Evolutionary conservation across 1,139 yeast genomes (phyloP).

Genomic region (Kodamaea derodonti): DNA sequence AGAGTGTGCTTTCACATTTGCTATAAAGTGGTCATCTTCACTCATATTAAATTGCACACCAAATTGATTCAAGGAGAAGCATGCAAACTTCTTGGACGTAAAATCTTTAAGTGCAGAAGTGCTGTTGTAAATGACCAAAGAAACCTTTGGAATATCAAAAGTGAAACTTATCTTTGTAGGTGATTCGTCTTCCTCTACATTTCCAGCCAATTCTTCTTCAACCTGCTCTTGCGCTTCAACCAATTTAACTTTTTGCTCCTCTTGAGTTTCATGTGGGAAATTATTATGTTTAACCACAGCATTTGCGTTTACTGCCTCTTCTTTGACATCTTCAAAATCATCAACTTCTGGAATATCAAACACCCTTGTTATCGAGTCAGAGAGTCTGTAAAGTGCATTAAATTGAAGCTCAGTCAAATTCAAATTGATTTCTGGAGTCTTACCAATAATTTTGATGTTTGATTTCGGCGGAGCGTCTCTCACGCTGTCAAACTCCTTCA

Average conservation of each 20-base stretch:
- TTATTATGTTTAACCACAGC: conserved; percentile 36
- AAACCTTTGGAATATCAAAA: conserved; percentile 59
- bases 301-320: conserved; percentile 59
- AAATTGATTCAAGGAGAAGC: conserved; percentile 60
- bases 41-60: conserved; percentile 48
- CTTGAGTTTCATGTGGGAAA: conserved; percentile 5
- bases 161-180: conserved; percentile 43
- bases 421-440: conserved; percentile 62
- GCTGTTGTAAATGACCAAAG: conserved; percentile 61
- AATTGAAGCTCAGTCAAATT: conserved; percentile 78
- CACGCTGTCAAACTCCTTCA: conserved; percentile 35
- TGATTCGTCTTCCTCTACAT: conserved; percentile 17
- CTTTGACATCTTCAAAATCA: conserved; percentile 51
- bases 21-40: conserved; percentile 53
- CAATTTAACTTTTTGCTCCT: not conserved
- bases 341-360: conserved; percentile 40
- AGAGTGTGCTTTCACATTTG: conserved; percentile 65
- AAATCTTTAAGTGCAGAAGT: conserved; percentile 42
- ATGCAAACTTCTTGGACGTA: conserved; percentile 50
- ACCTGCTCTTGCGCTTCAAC: conserved; percentile 1
- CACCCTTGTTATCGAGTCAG: conserved; percentile 56
- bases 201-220: conserved; percentile 7
- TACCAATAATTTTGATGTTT: conserved; percentile 33
- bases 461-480: conserved; percentile 46
- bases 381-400: conserved; percentile 51